Evolutionary conservation across 176 grass and related monocot species (phyloP), one percentile per base, ranked within the genome.

Genomic region (Oryza longistaminata): DNA sequence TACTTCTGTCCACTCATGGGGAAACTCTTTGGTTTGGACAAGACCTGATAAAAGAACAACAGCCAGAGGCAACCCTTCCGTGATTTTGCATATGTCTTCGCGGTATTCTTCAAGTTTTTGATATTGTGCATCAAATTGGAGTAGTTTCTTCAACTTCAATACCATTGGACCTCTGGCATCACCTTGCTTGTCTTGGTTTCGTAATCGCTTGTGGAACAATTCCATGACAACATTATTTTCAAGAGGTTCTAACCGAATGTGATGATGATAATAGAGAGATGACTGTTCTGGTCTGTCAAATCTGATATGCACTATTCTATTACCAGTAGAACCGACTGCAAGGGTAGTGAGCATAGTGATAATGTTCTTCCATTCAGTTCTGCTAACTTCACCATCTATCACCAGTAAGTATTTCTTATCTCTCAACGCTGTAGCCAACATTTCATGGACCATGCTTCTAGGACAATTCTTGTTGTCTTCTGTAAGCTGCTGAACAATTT

Each of bases 41-140:
- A 91, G 76, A 39, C 79, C 67, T 5, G 81, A 44, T 21, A 91
- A 60, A 64, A 91, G 77, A 17, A 64, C 77, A 26, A 85, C 14
- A 0, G 74, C 74, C 26, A 86, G 25, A 5, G 81, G 86, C 2
- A 85, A 53, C 24, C 90, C 86, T 37, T 72, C 16, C 3, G 86
- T 82, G 35, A 85, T 80, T 1, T 46, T 4, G 2, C 0, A 87
- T 31, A 87, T 68, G 0, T 15, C 11, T 29, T 67, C 19, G 0
- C 1, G 8, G 7, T 22, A 13, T 1, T 65, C 6, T 25, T 76
- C 22, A 0, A 7, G 13, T 26, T 35, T 29, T 55, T 19, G 4
- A 19, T 55, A 16, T 44, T 75, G 46, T 11, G 68, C 5, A 24
- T 83, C 64, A 49, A 15, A 33, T 21, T 6, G 27, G 35, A 1